Conservation (phyloP, 2,329 filamentous ascomycete species). For the Alternaria gansuensis region DNA sequence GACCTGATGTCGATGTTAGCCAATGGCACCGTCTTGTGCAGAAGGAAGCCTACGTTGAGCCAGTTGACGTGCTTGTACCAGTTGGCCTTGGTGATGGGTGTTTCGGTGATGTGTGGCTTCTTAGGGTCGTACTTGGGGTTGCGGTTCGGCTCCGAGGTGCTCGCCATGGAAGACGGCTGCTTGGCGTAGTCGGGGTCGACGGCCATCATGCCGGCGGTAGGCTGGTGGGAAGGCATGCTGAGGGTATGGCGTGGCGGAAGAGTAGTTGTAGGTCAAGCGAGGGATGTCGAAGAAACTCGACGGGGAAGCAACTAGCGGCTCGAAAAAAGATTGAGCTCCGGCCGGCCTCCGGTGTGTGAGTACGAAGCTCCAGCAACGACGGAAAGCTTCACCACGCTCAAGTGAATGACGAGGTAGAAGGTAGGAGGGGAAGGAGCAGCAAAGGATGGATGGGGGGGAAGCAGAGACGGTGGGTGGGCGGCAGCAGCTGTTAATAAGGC, state of each 20-base stretch:
- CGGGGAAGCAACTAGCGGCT: constrained; percentile 28
- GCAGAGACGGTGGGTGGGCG: constrained; percentile 20
- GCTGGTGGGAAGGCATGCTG: constrained; percentile 63
- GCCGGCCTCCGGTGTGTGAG: constrained; percentile 22
- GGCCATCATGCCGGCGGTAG: constrained; percentile 58
- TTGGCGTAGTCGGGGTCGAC: constrained; percentile 60
- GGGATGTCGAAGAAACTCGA: constrained; percentile 17
- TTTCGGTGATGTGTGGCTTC: constrained; percentile 88
- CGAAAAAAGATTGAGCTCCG: constrained; percentile 28
- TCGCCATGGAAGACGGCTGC: constrained; percentile 59
- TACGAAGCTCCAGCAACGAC: constrained; percentile 29
- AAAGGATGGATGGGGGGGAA: constrained; percentile 24
- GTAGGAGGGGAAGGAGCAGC: constrained; percentile 23
- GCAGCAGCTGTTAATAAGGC: constrained; percentile 19
- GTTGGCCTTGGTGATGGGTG: constrained; percentile 80
- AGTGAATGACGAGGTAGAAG: constrained; percentile 33
- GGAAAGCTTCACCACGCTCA: constrained; percentile 35
- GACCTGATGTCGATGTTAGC: constrained; percentile 66
- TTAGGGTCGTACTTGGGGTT: constrained; percentile 65
- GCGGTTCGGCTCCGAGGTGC: constrained; percentile 61
- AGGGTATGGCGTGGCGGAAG: constrained; percentile 14
- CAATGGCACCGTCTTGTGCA: too few species aligned
- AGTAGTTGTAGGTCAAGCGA: constrained; percentile 26
- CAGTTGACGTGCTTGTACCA: constrained; percentile 96
- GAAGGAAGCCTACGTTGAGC: constrained; percentile 72